Percentiles rank a stretch among this genome's conserved stretches.
Conservation (phyloP, 345 rosid genomes). For the Citrus sinensis region DVS_A1.0 CM039161.1:13375001-13375500, state of each 20-base stretch:
- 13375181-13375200: neutral
- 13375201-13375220: neutral
- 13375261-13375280: neutral
- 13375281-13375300: neutral
- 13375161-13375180: neutral
- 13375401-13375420: conserved; percentile 97
- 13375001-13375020: neutral
- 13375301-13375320: neutral
- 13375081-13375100: neutral
- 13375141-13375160: neutral
- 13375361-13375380: conserved; percentile 40
- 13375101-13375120: neutral
- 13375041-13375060: neutral
- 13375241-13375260: too few relatives aligned
- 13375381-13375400: conserved; percentile 96
- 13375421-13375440: conserved; percentile 95
- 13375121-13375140: neutral
- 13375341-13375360: neutral
- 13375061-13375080: neutral
- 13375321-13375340: neutral
- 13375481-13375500: conserved; percentile 84
- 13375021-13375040: neutral
- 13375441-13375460: conserved; percentile 86
- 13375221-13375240: too few relatives aligned
- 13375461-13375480: conserved; percentile 78